Percentiles rank a stretch among this genome's conserved stretches.
These are phyloP conservation scores for Tolypocladium tropicale DNA, from an alignment of 2,329 filamentous ascomycete genomes.

Conservation along the genomic window DNA sequence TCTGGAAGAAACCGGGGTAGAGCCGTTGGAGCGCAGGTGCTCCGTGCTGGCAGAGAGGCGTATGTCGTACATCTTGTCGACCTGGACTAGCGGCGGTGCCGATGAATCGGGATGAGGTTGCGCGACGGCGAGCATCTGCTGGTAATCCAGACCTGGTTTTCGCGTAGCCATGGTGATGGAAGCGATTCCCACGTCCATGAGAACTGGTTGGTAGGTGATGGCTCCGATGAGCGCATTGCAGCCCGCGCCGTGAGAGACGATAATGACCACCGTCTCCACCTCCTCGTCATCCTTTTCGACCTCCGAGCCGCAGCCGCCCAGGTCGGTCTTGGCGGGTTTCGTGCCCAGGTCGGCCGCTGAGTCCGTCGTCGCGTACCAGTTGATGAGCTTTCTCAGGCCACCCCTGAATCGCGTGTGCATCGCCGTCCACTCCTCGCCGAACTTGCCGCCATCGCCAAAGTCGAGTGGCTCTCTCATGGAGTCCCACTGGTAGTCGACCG, in stretches of 20 bases:
- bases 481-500: conserved; percentile 94
- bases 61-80: conserved; percentile 61
- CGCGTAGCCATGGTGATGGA: conserved; percentile 82
- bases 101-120: conserved; percentile 10
- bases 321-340: conserved; percentile 17
- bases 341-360: conserved; percentile 41
- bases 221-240: conserved; percentile 93
- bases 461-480: conserved; percentile 68
- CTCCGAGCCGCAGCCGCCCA: conserved; percentile 19
- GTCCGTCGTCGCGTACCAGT: conserved; percentile 64
- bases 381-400: conserved; percentile 67
- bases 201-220: conserved; percentile 79
- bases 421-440: conserved; percentile 87
- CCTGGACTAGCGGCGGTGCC: conserved; percentile 25
- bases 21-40: conserved; percentile 45
- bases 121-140: conserved; percentile 18
- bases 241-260: conserved; percentile 91
- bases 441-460: conserved; percentile 82
- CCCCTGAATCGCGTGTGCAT: conserved; percentile 88
- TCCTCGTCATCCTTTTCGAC: conserved; percentile 43
- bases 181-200: conserved; percentile 82
- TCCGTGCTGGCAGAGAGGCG: conserved; percentile 66
- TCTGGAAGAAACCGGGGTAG: conserved; percentile 22
- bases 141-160: conserved; percentile 35
- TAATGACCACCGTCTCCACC: conserved; percentile 67